Conservation (phyloP, 139 green algal species). For the Haematococcus lacustris region DNA sequence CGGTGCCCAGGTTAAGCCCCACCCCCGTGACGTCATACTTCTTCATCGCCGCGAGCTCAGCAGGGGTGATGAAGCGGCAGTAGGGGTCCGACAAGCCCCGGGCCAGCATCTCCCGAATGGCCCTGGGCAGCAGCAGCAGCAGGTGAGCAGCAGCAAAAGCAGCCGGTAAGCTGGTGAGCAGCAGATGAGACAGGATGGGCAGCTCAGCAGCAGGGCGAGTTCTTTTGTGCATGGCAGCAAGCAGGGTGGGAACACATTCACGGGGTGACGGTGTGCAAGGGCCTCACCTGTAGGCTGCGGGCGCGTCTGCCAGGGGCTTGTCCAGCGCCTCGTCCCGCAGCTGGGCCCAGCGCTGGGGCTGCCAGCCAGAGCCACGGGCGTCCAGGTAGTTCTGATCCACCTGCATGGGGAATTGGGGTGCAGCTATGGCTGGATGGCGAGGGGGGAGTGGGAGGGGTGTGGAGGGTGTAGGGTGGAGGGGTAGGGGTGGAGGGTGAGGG, state of each 20-base stretch:
- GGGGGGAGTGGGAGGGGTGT: not conserved
- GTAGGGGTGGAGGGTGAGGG: not conserved
- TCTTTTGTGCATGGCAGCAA: no score
- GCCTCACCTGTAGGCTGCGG: constrained; percentile 37
- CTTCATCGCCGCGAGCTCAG: constrained; percentile 75
- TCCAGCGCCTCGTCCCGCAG: constrained; percentile 40
- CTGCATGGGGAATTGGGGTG: no score
- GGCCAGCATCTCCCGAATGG: constrained; percentile 52
- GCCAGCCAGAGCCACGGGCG: constrained; percentile 32
- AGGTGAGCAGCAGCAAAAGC: no score
- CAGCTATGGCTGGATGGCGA: not conserved
- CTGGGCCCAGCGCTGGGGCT: constrained; percentile 18
- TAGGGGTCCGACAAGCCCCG: constrained; percentile 78
- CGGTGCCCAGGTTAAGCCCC: constrained; percentile 86
- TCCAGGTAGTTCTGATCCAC: constrained; percentile 79
- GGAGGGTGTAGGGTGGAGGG: not conserved
- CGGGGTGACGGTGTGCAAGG: no score
- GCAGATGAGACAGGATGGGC: no score
- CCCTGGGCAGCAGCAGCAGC: no score
- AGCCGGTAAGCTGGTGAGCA: no score
- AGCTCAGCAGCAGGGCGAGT: no score
- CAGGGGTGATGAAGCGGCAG: constrained; percentile 75
- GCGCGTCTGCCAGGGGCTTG: constrained; percentile 19
- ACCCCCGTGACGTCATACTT: constrained; percentile 95
- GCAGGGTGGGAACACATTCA: no score